Percentiles rank a stretch among this genome's conserved stretches.
These are phyloP conservation scores for Cytospora piceicola DNA, from an alignment of 2,329 filamentous ascomycete species.

Conservation along the genomic window DNA sequence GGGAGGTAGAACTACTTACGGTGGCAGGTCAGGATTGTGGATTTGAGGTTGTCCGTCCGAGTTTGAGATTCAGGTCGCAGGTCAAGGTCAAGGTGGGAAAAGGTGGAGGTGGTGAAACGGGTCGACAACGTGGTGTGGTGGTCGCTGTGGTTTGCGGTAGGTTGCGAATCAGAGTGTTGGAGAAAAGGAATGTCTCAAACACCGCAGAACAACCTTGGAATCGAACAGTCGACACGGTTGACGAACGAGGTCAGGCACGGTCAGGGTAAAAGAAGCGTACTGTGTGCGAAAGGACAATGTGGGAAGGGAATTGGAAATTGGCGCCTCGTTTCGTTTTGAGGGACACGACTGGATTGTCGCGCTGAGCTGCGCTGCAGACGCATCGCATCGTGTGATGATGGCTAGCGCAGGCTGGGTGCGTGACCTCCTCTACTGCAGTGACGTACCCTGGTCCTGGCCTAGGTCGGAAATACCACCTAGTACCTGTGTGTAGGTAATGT, in stretches of 20 bases:
- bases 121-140: constrained; percentile 23
- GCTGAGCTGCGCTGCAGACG: constrained; percentile 11
- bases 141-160: neutral
- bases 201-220: constrained; percentile 14
- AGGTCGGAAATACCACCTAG: constrained; percentile 1
- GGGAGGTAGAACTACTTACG: neutral
- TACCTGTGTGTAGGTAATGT: neutral
- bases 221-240: constrained; percentile 11
- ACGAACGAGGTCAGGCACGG: constrained; percentile 13
- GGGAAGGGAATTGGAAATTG: constrained; percentile 26
- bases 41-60: neutral
- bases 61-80: constrained; percentile 8
- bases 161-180: constrained; percentile 17
- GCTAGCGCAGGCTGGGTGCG: constrained; percentile 26
- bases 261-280: constrained; percentile 1
- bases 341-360: constrained; percentile 9
- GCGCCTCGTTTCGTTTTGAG: constrained; percentile 32
- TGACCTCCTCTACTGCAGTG: constrained; percentile 21
- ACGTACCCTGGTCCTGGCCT: constrained; percentile 24
- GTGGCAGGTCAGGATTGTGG: neutral
- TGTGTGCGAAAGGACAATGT: constrained; percentile 18
- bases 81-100: constrained; percentile 15
- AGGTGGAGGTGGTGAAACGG: constrained; percentile 9
- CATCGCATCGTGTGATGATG: constrained; percentile 27
- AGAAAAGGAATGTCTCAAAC: constrained; percentile 17